Percentiles rank a stretch among this genome's conserved stretches.
These are phyloP conservation scores for Podaxis sp. DNA, from an alignment of 768 basidiomycete species.

Conservation along the genomic window DNA sequence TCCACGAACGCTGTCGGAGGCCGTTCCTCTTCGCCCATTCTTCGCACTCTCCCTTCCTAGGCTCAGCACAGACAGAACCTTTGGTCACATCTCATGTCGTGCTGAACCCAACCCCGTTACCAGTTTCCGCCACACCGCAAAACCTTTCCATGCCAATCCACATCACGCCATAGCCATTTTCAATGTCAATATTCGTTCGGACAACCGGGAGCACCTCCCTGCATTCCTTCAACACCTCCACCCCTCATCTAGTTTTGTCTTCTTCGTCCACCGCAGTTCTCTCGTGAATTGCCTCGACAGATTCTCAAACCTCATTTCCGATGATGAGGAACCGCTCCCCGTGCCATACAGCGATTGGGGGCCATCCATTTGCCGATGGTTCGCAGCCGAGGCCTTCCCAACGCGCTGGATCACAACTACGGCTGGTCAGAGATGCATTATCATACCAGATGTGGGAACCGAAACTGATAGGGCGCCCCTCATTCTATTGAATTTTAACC, in stretches of 20 bases:
- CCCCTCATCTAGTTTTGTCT: constrained; percentile 21
- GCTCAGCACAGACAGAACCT: constrained; percentile 21
- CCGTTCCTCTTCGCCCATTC: constrained; percentile 19
- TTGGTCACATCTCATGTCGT: constrained; percentile 32
- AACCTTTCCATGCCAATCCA: constrained; percentile 19
- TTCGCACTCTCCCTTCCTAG: constrained; percentile 28
- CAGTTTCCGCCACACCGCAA: constrained; percentile 6
- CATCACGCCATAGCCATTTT: constrained; percentile 33
- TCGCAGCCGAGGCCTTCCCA: constrained; percentile 24
- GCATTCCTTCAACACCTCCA: neutral
- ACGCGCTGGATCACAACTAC: constrained; percentile 41
- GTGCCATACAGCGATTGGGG: constrained; percentile 33
- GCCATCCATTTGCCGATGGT: constrained; percentile 31
- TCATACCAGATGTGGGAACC: constrained; percentile 17
- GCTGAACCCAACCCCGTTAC: constrained; percentile 39
- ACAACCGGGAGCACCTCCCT: neutral
- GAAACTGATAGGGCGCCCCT: constrained; percentile 9
- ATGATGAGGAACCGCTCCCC: neutral
- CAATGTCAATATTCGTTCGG: constrained; percentile 24
- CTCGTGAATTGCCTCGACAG: constrained; percentile 13
- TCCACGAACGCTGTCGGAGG: constrained; percentile 17
- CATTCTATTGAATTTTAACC: constrained; percentile 29
- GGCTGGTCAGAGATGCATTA: constrained; percentile 30
- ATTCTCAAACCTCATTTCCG: neutral
- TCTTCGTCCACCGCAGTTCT: constrained; percentile 33